Conservation (phyloP, 768 basidiomycete species). For the Suillus lakei region DNA sequence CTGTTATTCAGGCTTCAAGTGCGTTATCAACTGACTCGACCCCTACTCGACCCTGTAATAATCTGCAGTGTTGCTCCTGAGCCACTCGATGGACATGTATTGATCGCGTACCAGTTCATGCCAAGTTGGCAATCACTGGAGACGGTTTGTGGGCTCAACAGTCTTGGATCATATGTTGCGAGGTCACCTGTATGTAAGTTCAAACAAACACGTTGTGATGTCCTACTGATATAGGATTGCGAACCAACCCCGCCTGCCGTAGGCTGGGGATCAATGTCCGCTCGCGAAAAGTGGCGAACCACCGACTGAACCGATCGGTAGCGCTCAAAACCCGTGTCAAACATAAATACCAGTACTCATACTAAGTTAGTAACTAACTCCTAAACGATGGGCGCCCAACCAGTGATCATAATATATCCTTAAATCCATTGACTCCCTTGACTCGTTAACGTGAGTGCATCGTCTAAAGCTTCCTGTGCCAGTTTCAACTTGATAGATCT, state of each 20-base stretch:
- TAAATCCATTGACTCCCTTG: background rate
- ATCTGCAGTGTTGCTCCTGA: background rate
- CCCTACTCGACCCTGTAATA: constrained; percentile 1
- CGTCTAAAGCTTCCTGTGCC: background rate
- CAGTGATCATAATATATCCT: background rate
- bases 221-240: background rate
- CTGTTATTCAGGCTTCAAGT: background rate
- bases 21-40: constrained; percentile 2
- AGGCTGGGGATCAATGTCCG: constrained; percentile 1
- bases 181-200: background rate
- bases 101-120: background rate
- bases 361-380: no score
- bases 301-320: background rate
- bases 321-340: background rate
- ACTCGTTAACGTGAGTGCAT: background rate
- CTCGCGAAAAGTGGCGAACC: constrained; percentile 5
- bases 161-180: background rate
- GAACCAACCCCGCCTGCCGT: background rate
- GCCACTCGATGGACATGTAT: background rate
- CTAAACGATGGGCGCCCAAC: background rate
- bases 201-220: background rate
- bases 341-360: background rate
- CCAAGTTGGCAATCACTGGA: background rate
- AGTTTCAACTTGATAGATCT: background rate
- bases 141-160: background rate